These are phyloP conservation scores for Paraconiothyrium brasiliense DNA, from an alignment of 2,329 filamentous ascomycete species.

Conservation along the genomic window DNA sequence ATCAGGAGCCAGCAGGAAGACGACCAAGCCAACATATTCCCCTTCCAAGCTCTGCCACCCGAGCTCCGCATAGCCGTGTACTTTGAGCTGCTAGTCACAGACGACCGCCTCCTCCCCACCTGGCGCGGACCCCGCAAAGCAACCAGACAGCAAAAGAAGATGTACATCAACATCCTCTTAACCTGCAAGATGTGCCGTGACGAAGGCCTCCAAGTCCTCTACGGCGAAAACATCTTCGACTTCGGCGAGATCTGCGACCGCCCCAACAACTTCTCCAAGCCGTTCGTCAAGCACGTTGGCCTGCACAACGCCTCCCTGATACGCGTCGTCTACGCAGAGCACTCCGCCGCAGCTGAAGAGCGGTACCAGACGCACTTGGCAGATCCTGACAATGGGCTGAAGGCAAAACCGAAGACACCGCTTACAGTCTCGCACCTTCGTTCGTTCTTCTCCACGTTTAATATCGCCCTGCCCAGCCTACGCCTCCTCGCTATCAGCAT, in stretches of 20 bases:
- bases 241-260: slow-evolving; percentile 24
- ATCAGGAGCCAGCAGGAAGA: slow-evolving; percentile 4
- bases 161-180: slow-evolving; percentile 21
- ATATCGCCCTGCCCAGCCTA: slow-evolving; percentile 18
- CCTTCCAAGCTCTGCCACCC: slow-evolving; percentile 22
- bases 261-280: slow-evolving; percentile 14
- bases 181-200: slow-evolving; percentile 18
- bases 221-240: slow-evolving; percentile 31
- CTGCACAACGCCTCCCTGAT: slow-evolving; percentile 20
- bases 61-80: slow-evolving; percentile 26
- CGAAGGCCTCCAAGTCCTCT: slow-evolving; percentile 23
- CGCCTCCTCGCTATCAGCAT: slow-evolving; percentile 26
- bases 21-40: slow-evolving; percentile 16
- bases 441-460: slow-evolving; percentile 11
- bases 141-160: slow-evolving; percentile 22
- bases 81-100: slow-evolving; percentile 25
- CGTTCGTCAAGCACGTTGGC: slow-evolving; percentile 11
- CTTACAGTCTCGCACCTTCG: slow-evolving; percentile 15
- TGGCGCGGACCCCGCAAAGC: slow-evolving; percentile 22
- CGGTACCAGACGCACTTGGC: slow-evolving; percentile 3
- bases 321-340: slow-evolving; percentile 24
- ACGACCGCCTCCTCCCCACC: slow-evolving; percentile 21
- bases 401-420: neutral
- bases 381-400: neutral
- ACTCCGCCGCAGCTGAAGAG: slow-evolving; percentile 26